Evolutionary conservation across 305 asterid genomes (phyloP).

Genomic region (Withania somnifera): DNA sequence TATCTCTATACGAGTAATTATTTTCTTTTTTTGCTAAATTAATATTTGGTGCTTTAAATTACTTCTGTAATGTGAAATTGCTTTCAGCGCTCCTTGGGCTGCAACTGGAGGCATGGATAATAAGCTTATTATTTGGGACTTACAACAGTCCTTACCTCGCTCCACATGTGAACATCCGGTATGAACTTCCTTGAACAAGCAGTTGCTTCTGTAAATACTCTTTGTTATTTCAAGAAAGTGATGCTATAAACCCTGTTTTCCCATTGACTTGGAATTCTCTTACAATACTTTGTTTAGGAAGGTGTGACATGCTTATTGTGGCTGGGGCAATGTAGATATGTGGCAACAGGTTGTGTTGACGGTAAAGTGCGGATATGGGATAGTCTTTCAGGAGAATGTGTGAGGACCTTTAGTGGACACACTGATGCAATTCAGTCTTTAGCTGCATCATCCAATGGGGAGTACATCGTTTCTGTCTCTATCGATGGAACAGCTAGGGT

Average conservation of each 20-base stretch:
- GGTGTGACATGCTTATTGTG: constrained; percentile 65
- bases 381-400: constrained; percentile 66
- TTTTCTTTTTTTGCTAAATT: background rate
- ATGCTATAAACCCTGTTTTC: background rate
- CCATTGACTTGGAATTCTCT: background rate
- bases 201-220: background rate
- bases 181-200: background rate
- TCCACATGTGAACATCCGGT: constrained; percentile 85
- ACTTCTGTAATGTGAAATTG: background rate
- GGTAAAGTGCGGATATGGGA: constrained; percentile 84
- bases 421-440: constrained; percentile 49
- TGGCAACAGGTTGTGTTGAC: constrained; percentile 64
- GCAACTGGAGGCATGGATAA: constrained; percentile 89
- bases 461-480: constrained; percentile 58
- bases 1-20: background rate
- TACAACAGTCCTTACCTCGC: constrained; percentile 31
- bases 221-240: background rate
- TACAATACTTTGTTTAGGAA: constrained; percentile 27
- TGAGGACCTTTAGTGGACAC: constrained; percentile 53
- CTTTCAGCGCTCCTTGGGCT: constrained; percentile 51
- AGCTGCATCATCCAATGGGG: constrained; percentile 38
- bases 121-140: constrained; percentile 77
- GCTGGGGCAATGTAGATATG: constrained; percentile 50
- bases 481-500: constrained; percentile 67
- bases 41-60: background rate